These are phyloP conservation scores for Auricularia cornea DNA, from an alignment of 768 basidiomycete genomes.

Conservation along the genomic window DNA sequence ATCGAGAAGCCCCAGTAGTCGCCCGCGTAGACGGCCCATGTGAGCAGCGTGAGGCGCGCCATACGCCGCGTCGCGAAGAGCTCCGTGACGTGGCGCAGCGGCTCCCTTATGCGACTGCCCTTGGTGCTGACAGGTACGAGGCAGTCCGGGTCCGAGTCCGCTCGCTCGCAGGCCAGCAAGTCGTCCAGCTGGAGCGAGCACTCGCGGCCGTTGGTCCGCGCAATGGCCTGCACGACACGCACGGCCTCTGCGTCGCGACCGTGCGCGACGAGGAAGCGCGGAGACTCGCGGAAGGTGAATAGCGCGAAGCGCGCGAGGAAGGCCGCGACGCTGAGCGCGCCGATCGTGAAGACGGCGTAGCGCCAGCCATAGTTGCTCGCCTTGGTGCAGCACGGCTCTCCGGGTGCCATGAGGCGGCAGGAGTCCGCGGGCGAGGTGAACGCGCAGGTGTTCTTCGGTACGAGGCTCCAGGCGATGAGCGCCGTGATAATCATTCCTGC, in stretches of 20 bases:
- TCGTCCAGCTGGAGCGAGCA: constrained; percentile 37
- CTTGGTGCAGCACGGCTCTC: neutral
- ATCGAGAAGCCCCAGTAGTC: constrained; percentile 42
- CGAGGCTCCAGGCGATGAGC: constrained; percentile 47
- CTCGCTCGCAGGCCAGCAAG: constrained; percentile 21
- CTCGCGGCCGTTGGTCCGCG: constrained; percentile 39
- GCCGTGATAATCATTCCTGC: neutral
- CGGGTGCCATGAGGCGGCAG: constrained; percentile 25
- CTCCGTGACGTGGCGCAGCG: constrained; percentile 38
- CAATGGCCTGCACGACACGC: constrained; percentile 38
- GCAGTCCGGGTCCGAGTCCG: constrained; percentile 3
- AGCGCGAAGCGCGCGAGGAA: constrained; percentile 44
- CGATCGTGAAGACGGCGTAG: constrained; percentile 47
- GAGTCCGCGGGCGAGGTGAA: constrained; percentile 16
- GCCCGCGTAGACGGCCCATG: constrained; percentile 1
- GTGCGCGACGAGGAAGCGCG: constrained; percentile 46
- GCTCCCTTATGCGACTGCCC: constrained; percentile 13
- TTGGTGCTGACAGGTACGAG: constrained; percentile 7
- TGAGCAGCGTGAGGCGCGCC: constrained; percentile 46
- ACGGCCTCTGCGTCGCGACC: constrained; percentile 47
- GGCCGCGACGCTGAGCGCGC: constrained; percentile 43
- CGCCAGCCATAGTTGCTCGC: constrained; percentile 55
- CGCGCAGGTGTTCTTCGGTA: constrained; percentile 45
- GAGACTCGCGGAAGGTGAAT: constrained; percentile 48
- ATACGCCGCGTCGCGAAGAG: constrained; percentile 59